Base-by-base conservation (phyloP, 495 filamentous ascomycete species). In the Hyaloscypha variabilis region DNA sequence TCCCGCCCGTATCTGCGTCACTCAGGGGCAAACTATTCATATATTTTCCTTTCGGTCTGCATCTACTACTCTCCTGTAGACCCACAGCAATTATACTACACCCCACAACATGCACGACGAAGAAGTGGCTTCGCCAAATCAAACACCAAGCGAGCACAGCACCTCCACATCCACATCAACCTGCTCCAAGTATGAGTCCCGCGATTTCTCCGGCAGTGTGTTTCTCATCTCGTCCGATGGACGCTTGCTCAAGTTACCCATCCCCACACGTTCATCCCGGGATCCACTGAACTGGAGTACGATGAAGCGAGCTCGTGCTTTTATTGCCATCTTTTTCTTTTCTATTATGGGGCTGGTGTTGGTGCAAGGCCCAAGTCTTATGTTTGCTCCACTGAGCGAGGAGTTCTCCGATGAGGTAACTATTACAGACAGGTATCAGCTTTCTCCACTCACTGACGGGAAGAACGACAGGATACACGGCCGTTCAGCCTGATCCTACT, bases 221-320 rank as follows among this genome's bases (percentile, higher is more conserved):
- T 61, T 49, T 24, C 8, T 61, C n/a, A 61, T 61, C 58, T 24
- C n/a, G 10, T 49, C 34, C 19, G 39, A 61, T 34, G 63, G 63
- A 11, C 30, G 24, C 14, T 60, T 66, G n/a, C 56, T 60, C 57
- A 54, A 28, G 24, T 30, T 66, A 6, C 63, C 63, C 11, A 66
- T 66, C 3, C 63, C 63, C 3, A 34, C 57, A 10, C 4, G 29
- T 1, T 66, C 63, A n/a, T 31, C 56, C 19, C 24, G 34, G 36
- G 63, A 66, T 55, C 63, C 63, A 13, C 21, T 66, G 24, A 66
- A 66, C 29, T 66, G 63, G 63, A 54, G n/a, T 26, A 30, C 2
- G 14, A 60, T 34, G 36, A 66, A 66, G 49, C 21, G 57, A 1
- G 39, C 49, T 21, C 42, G 39, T 24, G 63, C 63, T 13, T 36